Percentiles rank a stretch among this genome's conserved stretches.
Evolutionary conservation across 169 alveolate genomes (phyloP).

Genomic region (Babesia caballi): DNA sequence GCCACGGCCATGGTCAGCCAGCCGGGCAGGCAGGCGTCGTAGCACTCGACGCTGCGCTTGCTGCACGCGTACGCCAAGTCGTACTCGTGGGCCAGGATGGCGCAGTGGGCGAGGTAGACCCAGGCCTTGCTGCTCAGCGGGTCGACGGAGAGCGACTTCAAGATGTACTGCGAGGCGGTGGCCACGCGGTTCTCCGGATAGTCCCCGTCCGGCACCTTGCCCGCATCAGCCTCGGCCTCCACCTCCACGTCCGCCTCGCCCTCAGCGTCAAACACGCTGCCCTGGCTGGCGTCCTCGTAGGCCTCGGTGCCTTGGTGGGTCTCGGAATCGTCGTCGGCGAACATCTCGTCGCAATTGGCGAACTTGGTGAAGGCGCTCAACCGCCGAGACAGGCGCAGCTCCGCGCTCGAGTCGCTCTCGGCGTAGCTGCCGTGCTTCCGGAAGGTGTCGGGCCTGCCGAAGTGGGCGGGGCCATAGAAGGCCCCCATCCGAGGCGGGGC

Average conservation of each 20-base stretch:
- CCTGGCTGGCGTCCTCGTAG: not conserved
- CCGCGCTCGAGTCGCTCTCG: no score
- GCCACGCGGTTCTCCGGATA: not conserved
- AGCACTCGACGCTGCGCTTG: constrained; percentile 44
- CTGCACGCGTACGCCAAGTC: constrained; percentile 52
- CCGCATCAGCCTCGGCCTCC: not conserved
- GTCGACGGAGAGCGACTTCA: constrained; percentile 33
- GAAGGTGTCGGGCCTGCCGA: no score
- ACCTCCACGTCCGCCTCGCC: no score
- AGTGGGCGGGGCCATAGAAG: no score
- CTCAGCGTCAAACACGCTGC: no score
- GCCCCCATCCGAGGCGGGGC: no score
- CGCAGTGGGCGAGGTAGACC: constrained; percentile 60
- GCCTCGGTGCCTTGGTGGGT: not conserved
- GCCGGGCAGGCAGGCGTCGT: constrained; percentile 47
- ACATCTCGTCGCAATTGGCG: not conserved
- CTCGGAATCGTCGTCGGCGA: not conserved
- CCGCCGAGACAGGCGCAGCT: no score
- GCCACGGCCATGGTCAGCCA: constrained; percentile 44
- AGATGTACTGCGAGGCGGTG: not conserved
- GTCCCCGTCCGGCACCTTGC: not conserved
- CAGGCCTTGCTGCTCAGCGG: constrained; percentile 50
- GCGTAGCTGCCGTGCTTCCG: no score
- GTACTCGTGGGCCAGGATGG: constrained; percentile 24
- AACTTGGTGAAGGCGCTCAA: no score